Percentiles rank a stretch among this genome's conserved stretches.
Conservation (phyloP, 2,329 filamentous ascomycete genomes). For the Davidsoniella virescens region DNA sequence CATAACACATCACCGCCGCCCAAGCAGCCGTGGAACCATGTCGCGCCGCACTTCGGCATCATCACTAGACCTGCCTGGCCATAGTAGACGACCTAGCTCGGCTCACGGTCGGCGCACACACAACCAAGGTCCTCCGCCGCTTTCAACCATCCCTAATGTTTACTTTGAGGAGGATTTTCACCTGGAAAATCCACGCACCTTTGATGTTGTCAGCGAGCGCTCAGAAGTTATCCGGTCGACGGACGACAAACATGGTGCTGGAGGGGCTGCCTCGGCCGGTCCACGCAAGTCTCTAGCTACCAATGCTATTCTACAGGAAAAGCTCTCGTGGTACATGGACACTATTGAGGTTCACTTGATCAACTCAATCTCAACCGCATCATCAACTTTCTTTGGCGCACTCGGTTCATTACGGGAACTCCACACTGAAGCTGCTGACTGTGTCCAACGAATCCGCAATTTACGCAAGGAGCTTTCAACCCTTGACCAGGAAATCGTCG, state of each 20-base stretch:
- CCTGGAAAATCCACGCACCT: constrained; percentile 87
- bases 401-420: constrained; percentile 80
- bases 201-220: constrained; percentile 89
- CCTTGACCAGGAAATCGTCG: constrained; percentile 74
- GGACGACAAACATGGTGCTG: constrained; percentile 38
- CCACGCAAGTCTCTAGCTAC: constrained; percentile 80
- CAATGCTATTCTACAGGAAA: constrained; percentile 94
- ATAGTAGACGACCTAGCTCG: constrained; percentile 7
- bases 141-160: constrained; percentile 81
- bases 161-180: constrained; percentile 95
- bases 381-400: constrained; percentile 89
- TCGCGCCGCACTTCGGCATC: constrained; percentile 27
- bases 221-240: constrained; percentile 77
- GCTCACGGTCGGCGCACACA: constrained; percentile 30
- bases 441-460: constrained; percentile 69
- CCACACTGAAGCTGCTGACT: constrained; percentile 82
- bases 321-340: constrained; percentile 99
- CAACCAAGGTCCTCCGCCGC: constrained; percentile 58
- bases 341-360: constrained; percentile 96
- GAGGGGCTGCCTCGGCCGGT: constrained; percentile 29
- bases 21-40: constrained; percentile 27
- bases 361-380: constrained; percentile 87
- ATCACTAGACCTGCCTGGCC: constrained; percentile 21
- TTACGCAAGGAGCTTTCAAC: constrained; percentile 63
- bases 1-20: constrained; percentile 21